Evolutionary conservation across 2,329 filamentous ascomycete genomes (phyloP).

Genomic region (Xylaria sp.): DNA sequence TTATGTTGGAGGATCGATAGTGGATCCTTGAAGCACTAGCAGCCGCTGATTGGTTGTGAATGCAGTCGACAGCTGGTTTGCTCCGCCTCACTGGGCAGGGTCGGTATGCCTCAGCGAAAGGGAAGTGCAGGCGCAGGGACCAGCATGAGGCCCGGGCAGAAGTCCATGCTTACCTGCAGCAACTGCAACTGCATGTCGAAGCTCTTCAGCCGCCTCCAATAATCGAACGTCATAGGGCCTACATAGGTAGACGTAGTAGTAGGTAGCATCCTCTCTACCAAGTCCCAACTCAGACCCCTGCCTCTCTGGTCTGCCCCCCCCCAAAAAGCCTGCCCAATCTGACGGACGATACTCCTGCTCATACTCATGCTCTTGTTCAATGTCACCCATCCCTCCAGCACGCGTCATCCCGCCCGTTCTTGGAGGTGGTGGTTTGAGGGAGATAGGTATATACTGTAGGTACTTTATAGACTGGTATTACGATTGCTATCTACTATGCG

Average conservation of each 20-base stretch:
- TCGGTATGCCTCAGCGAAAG: constrained; percentile 14
- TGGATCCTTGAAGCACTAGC: neutral
- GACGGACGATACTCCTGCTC: constrained; percentile 5
- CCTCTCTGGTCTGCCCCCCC: neutral
- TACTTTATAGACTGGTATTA: too few relatives aligned
- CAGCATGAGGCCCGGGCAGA: constrained; percentile 3
- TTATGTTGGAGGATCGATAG: neutral
- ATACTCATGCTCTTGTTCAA: constrained; percentile 8
- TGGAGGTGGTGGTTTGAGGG: too few relatives aligned
- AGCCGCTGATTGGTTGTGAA: constrained; percentile 7
- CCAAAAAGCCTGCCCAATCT: too few relatives aligned
- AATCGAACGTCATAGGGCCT: constrained; percentile 20
- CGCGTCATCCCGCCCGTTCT: neutral
- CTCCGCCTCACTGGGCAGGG: constrained; percentile 30
- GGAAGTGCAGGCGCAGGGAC: constrained; percentile 16
- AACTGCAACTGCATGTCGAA: constrained; percentile 4
- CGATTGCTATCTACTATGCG: too few relatives aligned
- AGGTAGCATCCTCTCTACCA: neutral
- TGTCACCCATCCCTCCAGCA: constrained; percentile 28
- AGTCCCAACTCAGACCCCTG: neutral
- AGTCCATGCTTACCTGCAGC: constrained; percentile 12
- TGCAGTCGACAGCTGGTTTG: constrained; percentile 19
- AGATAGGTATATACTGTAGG: neutral
- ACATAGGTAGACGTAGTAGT: too few relatives aligned
- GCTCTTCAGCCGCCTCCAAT: constrained; percentile 33